Evolutionary conservation across 352 stramenopile species (phyloP), one percentile per base, ranked within the genome.

Genomic region (Hyaloperonospora brassicae): DNA sequence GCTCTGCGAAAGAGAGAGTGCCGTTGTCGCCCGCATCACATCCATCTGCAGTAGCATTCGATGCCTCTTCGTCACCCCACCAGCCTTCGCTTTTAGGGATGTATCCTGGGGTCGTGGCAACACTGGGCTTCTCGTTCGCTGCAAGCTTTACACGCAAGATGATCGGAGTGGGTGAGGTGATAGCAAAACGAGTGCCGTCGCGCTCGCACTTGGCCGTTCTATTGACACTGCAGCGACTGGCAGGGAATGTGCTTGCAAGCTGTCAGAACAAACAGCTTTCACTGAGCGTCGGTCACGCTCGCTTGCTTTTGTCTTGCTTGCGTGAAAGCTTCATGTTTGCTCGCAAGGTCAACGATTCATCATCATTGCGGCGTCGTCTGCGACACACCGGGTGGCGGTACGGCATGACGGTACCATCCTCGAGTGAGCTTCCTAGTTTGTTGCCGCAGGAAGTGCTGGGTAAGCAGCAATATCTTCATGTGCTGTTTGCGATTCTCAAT

Each of bases 391-490:
- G 79, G n/a, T 84, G 62, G 81, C 76, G 50, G 44, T 84, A 70
- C 58, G 78, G 53, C 17, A 73, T 59, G 61, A 73, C 50, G 35
- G 60, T 55, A 45, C 47, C 62, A 36, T 67, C 54, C 0, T 69
- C 52, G 22, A 67, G 22, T 53, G 74, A 86, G 23, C 53, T 88
- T 22, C 79, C 81, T 0, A 88, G 79, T 51, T 55, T 92, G 47
- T 38, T 92, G 35, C 67, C 70, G 5, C 82, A 92, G 27, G 82
- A 92, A 70, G 74, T 92, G 9, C 42, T 84, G 23, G 82, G 82
- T 38, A 92, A 89, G 59, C 69, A 79, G 8, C 76, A 86, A 58
- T 92, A 87, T 50, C 49, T 87, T 1, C 81, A 86, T 22, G 77
- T 90, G 24, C 53, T 90, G 8, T 80, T 86, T 35, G 49, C 62